These are phyloP conservation scores for Wallacemonas sp. DNA, from an alignment of 208 protist species.

Conservation along the genomic window DNA sequence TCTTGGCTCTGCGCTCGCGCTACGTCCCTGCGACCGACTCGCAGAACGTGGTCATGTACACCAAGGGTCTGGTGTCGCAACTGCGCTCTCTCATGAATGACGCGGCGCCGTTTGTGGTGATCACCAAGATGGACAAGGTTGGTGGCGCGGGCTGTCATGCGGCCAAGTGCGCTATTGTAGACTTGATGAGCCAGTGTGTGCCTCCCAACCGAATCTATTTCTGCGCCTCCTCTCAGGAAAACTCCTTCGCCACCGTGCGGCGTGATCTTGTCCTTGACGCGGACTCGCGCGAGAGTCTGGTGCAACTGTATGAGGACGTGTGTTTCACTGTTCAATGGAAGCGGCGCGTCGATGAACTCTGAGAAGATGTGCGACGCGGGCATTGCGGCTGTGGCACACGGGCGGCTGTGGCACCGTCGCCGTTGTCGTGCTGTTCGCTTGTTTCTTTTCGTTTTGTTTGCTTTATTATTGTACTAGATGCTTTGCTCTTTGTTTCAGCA, in stretches of 20 bases:
- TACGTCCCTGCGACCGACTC: constrained; percentile 48
- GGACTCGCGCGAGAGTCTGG: constrained; percentile 48
- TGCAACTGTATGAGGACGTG: constrained; percentile 70
- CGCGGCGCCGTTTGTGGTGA: constrained; percentile 63
- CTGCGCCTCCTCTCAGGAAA: constrained; percentile 49
- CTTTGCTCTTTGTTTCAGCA: too few species aligned
- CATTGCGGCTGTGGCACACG: too few species aligned
- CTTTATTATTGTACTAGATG: not conserved
- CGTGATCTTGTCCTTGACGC: constrained; percentile 44
- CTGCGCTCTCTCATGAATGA: constrained; percentile 64
- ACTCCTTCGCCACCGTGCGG: constrained; percentile 31
- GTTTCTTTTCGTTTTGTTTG: constrained; percentile 13
- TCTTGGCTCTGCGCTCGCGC: constrained; percentile 47
- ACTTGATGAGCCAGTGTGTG: constrained; percentile 59
- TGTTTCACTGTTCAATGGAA: constrained; percentile 65
- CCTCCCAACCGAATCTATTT: constrained; percentile 80
- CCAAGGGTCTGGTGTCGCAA: constrained; percentile 42
- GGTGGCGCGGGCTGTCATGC: constrained; percentile 51
- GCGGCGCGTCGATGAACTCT: constrained; percentile 38
- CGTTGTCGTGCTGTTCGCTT: not conserved
- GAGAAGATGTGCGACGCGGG: not conserved
- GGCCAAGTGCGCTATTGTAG: constrained; percentile 38
- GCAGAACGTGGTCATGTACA: constrained; percentile 48
- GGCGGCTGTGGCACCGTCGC: not conserved
- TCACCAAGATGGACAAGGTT: constrained; percentile 85